Percentiles rank a stretch among this genome's conserved stretches.
phyloP scores from a whole-genome alignment of 176 grass and related monocot genomes.

The Ampelocalamus luodianensis region DNA sequence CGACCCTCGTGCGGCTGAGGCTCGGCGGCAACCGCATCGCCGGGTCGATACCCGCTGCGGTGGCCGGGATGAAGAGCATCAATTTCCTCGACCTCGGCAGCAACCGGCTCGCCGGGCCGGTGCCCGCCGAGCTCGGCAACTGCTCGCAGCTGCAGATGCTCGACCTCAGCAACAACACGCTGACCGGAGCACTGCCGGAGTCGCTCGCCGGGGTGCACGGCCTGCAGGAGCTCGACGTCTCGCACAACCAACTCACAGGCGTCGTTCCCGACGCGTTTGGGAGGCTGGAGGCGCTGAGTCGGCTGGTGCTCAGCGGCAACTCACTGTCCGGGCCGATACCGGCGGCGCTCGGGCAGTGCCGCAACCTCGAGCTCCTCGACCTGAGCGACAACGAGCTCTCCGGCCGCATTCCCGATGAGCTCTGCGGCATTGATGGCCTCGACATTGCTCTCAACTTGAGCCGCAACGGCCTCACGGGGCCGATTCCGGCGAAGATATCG shows the following conservation, averaged over 20 bases:
- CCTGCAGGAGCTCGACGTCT: conserved; percentile 79
- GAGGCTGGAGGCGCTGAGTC: conserved; percentile 50
- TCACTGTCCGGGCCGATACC: conserved; percentile 67
- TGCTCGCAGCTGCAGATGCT: conserved; percentile 95
- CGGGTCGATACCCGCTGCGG: conserved; percentile 52
- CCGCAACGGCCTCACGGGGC: conserved; percentile 65
- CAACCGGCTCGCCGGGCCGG: conserved; percentile 68
- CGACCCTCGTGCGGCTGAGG: conserved; percentile 67
- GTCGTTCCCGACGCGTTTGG: conserved; percentile 56
- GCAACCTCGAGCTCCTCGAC: conserved; percentile 74
- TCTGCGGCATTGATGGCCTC: conserved; percentile 66
- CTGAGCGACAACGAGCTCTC: conserved; percentile 72
- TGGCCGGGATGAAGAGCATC: conserved; percentile 74
- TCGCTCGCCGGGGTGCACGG: conserved; percentile 56
- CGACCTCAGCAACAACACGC: conserved; percentile 80
- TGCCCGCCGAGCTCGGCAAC: conserved; percentile 63
- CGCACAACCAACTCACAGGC: conserved; percentile 63
- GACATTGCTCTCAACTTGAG: conserved; percentile 90
- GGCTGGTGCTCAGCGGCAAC: conserved; percentile 74
- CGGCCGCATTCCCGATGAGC: conserved; percentile 66
- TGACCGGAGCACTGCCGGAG: conserved; percentile 57
- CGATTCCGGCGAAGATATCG: conserved; percentile 66
- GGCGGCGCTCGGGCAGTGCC: conserved; percentile 66
- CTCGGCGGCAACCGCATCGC: conserved; percentile 75
- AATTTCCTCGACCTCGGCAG: conserved; percentile 80